These are phyloP conservation scores for Corymbia maculata DNA, from an alignment of 345 rosid genomes.

Conservation along the genomic window DNA sequence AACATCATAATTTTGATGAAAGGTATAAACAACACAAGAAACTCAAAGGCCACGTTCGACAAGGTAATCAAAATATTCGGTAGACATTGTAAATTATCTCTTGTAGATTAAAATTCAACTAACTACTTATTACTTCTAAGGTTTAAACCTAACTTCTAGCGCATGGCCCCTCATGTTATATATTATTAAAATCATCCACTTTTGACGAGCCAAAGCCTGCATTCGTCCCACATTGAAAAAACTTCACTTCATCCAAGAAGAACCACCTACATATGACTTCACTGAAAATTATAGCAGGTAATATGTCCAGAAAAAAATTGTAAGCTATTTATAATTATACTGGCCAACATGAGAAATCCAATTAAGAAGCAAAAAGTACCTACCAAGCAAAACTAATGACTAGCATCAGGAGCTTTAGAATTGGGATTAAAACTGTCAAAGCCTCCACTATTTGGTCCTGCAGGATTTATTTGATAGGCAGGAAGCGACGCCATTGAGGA, in stretches of 20 bases:
- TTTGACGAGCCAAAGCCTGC: background rate
- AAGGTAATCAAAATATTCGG: background rate
- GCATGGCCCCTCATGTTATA: background rate
- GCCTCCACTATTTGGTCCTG: conserved; percentile 43
- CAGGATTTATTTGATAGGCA: conserved; percentile 49
- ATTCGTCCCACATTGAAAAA: background rate
- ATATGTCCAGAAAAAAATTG: background rate
- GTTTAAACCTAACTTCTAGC: background rate
- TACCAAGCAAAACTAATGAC: conserved; percentile 16
- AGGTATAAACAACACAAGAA: background rate
- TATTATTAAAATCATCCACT: background rate
- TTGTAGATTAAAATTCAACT: background rate
- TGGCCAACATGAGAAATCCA: background rate
- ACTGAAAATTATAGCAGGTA: background rate
- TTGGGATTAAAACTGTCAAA: conserved; percentile 37
- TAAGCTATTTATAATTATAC: background rate
- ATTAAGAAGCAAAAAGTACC: background rate
- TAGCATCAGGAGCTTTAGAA: conserved; percentile 45
- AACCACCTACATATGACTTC: background rate
- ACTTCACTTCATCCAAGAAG: background rate
- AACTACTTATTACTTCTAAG: background rate
- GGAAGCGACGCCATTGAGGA: conserved; percentile 32
- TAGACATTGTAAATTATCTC: background rate
- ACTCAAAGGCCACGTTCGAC: background rate
- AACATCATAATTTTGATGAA: background rate